phyloP scores from a whole-genome alignment of 2,329 filamentous ascomycete genomes.

The Scopulariopsis brevicaulis region DNA sequence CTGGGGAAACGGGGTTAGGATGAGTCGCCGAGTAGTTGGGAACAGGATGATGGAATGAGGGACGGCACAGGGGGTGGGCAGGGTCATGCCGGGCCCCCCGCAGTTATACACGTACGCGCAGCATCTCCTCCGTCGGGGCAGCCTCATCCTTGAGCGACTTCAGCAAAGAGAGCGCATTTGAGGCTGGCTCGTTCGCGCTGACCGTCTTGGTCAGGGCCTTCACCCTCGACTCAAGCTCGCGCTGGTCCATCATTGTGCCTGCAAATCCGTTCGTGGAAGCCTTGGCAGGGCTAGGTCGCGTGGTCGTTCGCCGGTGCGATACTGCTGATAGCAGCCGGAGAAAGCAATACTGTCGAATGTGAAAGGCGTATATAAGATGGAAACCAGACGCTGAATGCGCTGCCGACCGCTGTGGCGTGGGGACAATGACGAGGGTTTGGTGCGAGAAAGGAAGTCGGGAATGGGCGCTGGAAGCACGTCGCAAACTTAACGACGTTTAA shows the following conservation, averaged over 20 bases:
- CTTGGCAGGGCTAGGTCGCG: neutral
- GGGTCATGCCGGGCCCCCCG: neutral
- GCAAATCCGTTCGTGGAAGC: neutral
- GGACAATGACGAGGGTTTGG: neutral
- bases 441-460: neutral
- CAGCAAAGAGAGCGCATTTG: conserved; percentile 63
- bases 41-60: neutral
- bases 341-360: neutral
- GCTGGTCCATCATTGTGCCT: conserved; percentile 53
- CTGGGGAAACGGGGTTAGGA: conserved; percentile 21
- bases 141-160: conserved; percentile 71
- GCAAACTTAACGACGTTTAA: neutral
- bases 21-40: neutral
- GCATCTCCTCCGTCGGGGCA: conserved; percentile 75
- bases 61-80: neutral
- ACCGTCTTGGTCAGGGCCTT: conserved; percentile 74
- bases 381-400: neutral
- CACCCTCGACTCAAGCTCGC: conserved; percentile 67
- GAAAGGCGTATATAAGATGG: neutral
- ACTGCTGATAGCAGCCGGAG: neutral
- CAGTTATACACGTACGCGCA: conserved; percentile 51
- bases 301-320: neutral
- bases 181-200: conserved; percentile 59
- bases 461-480: neutral
- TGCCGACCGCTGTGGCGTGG: neutral